A percentile compares a stretch with the other conserved stretches of the same genome.
These are phyloP conservation scores for Cordia subcordata DNA, from an alignment of 257 asterid genomes.

Conservation along the genomic window DNA sequence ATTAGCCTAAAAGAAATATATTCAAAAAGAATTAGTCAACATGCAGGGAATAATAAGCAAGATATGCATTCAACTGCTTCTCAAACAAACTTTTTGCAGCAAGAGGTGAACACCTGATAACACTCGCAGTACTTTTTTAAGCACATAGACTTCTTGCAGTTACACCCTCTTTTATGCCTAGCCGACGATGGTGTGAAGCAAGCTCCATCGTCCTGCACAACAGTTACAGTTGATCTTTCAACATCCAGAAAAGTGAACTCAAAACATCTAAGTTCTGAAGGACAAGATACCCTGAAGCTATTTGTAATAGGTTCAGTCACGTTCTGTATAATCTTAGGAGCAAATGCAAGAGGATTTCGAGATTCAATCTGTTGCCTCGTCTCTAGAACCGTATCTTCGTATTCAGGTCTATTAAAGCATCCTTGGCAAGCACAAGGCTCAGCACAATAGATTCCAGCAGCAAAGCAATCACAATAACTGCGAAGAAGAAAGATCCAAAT, in stretches of 20 bases:
- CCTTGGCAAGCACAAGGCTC: slow-evolving; percentile 72
- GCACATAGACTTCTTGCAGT: slow-evolving; percentile 86
- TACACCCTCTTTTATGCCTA: slow-evolving; percentile 85
- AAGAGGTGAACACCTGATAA: slow-evolving; percentile 52
- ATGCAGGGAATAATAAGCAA: not conserved
- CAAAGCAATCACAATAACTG: slow-evolving; percentile 89
- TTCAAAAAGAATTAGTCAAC: slow-evolving; percentile 5
- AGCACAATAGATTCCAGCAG: slow-evolving; percentile 66
- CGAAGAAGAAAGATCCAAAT: slow-evolving; percentile 23
- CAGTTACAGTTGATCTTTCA: slow-evolving; percentile 9
- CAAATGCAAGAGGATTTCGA: slow-evolving; percentile 77
- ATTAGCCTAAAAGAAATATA: slow-evolving; percentile 36
- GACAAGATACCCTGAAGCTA: slow-evolving; percentile 33
- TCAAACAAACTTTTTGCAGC: not conserved
- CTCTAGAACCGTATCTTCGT: slow-evolving; percentile 52
- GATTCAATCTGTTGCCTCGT: slow-evolving; percentile 51
- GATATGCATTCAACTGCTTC: not conserved
- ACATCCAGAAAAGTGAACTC: slow-evolving; percentile 4
- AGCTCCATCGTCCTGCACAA: slow-evolving; percentile 45
- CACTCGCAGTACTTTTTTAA: slow-evolving; percentile 82
- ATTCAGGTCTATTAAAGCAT: slow-evolving; percentile 64
- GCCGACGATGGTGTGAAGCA: slow-evolving; percentile 52
- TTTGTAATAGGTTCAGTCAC: slow-evolving; percentile 30
- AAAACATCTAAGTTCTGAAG: slow-evolving; percentile 10
- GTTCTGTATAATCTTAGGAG: slow-evolving; percentile 50